Conservation (phyloP, 2,329 filamentous ascomycete species). For the Xylariaceae sp. region DNA sequence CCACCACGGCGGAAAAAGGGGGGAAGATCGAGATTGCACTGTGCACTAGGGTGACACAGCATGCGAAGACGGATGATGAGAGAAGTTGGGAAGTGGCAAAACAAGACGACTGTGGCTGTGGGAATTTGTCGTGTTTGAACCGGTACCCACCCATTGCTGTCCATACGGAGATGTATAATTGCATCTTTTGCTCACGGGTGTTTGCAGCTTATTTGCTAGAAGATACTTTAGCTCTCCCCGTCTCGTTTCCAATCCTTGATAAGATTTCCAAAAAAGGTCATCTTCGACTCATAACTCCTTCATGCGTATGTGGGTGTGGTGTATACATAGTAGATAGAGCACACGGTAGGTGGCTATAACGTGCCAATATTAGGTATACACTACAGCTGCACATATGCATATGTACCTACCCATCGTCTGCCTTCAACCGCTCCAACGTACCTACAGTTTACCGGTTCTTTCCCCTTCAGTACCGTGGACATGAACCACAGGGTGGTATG, state of each 20-base stretch:
- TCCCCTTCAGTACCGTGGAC: neutral
- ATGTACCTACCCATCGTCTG: no score
- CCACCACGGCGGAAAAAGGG: neutral
- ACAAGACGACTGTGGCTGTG: slow-evolving; percentile 20
- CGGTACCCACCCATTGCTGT: neutral
- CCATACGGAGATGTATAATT: no score
- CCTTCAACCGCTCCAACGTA: no score
- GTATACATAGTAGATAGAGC: neutral
- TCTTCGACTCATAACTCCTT: slow-evolving; percentile 4
- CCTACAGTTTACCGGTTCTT: neutral
- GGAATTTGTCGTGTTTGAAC: slow-evolving; percentile 17
- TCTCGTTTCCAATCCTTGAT: neutral
- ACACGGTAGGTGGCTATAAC: neutral
- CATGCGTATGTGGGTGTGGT: no score
- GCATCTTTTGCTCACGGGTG: neutral
- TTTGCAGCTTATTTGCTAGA: neutral
- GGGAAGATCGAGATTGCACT: slow-evolving; percentile 16
- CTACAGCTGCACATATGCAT: neutral
- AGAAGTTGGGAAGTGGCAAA: slow-evolving; percentile 18
- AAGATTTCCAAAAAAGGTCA: slow-evolving; percentile 8
- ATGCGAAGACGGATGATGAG: neutral
- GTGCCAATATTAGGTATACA: no score
- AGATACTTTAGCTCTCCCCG: neutral
- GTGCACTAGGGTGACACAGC: neutral
- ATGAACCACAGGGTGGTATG: neutral